A percentile compares a stretch with the other conserved stretches of the same genome.
Conservation (phyloP, 2,329 filamentous ascomycete species). For the Fusarium agapanthi region DNA sequence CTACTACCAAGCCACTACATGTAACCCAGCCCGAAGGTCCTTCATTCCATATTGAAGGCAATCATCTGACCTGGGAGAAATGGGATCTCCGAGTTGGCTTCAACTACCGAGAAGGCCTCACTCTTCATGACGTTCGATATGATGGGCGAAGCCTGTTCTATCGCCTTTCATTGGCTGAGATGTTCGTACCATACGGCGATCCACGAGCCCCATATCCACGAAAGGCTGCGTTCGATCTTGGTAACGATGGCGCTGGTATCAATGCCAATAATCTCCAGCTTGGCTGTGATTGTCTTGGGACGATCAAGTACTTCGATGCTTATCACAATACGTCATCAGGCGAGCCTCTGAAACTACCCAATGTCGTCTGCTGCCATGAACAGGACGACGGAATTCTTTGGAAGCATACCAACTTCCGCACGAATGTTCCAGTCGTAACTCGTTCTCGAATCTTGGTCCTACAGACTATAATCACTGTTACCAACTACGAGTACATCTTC, state of each 20-base stretch:
- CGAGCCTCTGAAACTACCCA: conserved; percentile 44
- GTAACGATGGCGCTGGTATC: conserved; percentile 70
- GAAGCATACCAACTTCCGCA: conserved; percentile 71
- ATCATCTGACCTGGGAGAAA: conserved; percentile 64
- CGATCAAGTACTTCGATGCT: conserved; percentile 57
- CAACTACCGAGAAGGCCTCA: conserved; percentile 74
- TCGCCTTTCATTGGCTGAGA: conserved; percentile 70
- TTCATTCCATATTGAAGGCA: conserved; percentile 54
- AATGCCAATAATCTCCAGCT: conserved; percentile 72
- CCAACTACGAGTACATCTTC: conserved; percentile 67
- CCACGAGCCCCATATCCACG: conserved; percentile 62
- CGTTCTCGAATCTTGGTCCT: conserved; percentile 65
- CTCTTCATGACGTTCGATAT: conserved; percentile 74
- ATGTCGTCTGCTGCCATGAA: conserved; percentile 50
- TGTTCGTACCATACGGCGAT: conserved; percentile 72
- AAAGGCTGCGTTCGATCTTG: conserved; percentile 76
- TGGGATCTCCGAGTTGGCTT: conserved; percentile 75
- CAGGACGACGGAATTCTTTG: conserved; percentile 63
- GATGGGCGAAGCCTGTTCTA: conserved; percentile 72
- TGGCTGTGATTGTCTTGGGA: conserved; percentile 66
- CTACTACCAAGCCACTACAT: conserved; percentile 44
- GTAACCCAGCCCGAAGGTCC: conserved; percentile 46
- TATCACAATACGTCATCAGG: conserved; percentile 46
- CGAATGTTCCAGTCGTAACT: conserved; percentile 62
- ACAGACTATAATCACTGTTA: conserved; percentile 69